These are phyloP conservation scores for Cnidoscolus chayamansa DNA, from an alignment of 441 rosid genomes.

Conservation along the genomic window DNA sequence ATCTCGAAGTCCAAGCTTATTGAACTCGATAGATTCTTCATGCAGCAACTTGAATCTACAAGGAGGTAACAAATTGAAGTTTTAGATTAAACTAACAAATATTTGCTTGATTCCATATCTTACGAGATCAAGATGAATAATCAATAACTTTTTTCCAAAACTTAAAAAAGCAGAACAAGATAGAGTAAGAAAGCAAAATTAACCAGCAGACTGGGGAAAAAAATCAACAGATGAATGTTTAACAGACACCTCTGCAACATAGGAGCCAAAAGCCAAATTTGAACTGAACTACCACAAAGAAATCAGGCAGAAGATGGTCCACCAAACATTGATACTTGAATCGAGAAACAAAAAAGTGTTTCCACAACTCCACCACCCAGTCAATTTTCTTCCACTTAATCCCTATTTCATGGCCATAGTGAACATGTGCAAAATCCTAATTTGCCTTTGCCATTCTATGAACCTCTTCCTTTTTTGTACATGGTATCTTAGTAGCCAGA, in stretches of 20 bases:
- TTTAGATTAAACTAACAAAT: constrained; percentile 22
- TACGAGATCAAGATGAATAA: background rate
- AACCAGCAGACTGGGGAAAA: background rate
- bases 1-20: constrained; percentile 81
- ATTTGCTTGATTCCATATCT: constrained; percentile 12
- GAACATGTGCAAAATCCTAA: no score
- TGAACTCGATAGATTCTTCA: constrained; percentile 80
- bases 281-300: constrained; percentile 9
- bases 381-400: no score
- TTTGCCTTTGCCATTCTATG: no score
- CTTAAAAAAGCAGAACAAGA: background rate
- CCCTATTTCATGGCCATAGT: no score
- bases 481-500: no score
- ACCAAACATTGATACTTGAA: constrained; percentile 3
- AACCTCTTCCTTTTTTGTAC: no score
- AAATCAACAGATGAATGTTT: constrained; percentile 7
- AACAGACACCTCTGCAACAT: background rate
- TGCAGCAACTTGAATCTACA: constrained; percentile 81
- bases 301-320: background rate
- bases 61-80: constrained; percentile 24
- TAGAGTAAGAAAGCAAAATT: background rate
- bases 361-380: no score
- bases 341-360: no score
- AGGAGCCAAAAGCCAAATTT: background rate
- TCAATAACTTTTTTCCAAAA: constrained; percentile 2